Base-by-base conservation (phyloP, 768 basidiomycete species). In the Kwoniella botswanensis region DNA sequence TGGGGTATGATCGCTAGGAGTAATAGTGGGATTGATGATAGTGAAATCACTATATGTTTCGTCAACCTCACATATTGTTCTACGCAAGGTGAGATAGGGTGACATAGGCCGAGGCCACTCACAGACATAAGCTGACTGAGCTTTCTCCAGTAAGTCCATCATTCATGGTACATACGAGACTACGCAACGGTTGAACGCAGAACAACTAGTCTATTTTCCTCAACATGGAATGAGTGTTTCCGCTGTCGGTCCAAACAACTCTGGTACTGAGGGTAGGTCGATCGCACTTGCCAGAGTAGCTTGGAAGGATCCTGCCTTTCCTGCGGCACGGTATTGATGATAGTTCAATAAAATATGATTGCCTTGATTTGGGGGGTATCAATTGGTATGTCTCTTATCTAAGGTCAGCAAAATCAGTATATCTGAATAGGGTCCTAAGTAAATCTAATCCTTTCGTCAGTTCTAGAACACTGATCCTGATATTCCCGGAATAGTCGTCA, bases 41-140 rank as follows among this genome's bases (percentile, higher is more conserved):
- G 54, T 18, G 54, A 65, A 12, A 57, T 64, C 53, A 56, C 64
- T 65, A 44, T 54, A 43, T 0, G 12, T 13, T 10, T 29, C 57
- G 29, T 29, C 29, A 10, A 13, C 26, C 57, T 59, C 57, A 26
- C 3, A 59, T 59, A 13, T 57, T 50, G 17, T 52, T 53, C 15
- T 59, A 22, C 43, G 46, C 59, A 22, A 29, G 29, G 29, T 29
- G 35, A 35, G 24, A 58, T 26, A 10, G 53, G 54, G 15, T n/a
- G 21, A 43, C 1, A 7, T 15, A 6, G 4, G 44, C 46, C 63
- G 46, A 6, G n/a, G 7, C 3, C 29, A 59, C 68, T 70, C 55
- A 70, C 68, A 18, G 4, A 55, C 53, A 63, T 64, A 70, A 50
- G 63, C 62, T 44, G 62, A 56, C 12, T 58, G 54, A 54, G 43